Evolutionary conservation across 176 grass and related monocot species (phyloP).

Genomic region (Chrysopogon serrulatus): DNA sequence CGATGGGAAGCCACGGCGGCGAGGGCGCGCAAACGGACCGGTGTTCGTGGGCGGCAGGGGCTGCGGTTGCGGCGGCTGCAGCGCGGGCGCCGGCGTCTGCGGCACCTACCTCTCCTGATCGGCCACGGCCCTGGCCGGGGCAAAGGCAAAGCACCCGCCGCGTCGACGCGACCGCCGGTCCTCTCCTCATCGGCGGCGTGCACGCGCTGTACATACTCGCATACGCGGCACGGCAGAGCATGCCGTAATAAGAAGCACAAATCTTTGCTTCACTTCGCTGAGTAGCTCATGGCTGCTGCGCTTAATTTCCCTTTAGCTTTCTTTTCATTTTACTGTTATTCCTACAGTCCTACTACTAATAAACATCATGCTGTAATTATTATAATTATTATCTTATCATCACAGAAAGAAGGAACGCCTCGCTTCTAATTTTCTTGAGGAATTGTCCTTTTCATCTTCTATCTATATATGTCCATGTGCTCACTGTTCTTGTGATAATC

Average conservation of each 20-base stretch:
- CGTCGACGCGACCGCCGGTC: neutral
- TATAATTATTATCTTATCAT: neutral
- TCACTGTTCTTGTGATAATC: neutral
- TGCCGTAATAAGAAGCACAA: neutral
- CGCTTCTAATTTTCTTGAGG: neutral
- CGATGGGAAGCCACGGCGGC: neutral
- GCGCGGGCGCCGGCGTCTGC: conserved; percentile 37
- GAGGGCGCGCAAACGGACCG: neutral
- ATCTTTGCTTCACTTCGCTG: neutral
- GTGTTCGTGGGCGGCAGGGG: conserved; percentile 44
- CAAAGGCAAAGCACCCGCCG: neutral
- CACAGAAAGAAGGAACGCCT: neutral
- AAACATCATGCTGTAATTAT: neutral
- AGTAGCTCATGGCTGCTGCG: neutral
- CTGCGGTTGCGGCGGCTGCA: conserved; percentile 45
- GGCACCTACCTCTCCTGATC: conserved; percentile 59
- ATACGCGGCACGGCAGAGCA: neutral
- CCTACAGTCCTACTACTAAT: too few species aligned
- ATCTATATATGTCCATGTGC: neutral
- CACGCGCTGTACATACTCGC: neutral
- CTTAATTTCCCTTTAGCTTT: neutral
- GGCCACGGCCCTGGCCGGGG: neutral
- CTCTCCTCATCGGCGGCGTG: neutral
- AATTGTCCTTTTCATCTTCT: neutral
- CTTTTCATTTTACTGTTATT: neutral